Evolutionary conservation across 768 basidiomycete genomes (phyloP), one percentile per base, ranked within the genome.

Genomic region (Agrocybe pediades): DNA sequence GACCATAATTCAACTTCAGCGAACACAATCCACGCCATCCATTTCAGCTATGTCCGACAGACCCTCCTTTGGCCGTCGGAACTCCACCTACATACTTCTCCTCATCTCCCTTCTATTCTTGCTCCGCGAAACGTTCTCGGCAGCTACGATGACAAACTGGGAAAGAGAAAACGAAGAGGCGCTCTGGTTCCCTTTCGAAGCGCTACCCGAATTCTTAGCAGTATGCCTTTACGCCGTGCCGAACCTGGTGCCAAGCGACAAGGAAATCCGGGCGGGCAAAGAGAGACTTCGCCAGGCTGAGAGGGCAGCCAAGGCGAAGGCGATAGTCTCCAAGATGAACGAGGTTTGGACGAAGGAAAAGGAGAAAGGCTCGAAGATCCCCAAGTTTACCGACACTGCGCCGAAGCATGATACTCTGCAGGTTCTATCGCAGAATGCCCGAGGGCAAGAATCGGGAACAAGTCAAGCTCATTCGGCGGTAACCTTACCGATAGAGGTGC

Each of bases 121-220:
- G 4, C 52, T 75, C 2, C 68, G 74, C 17, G 72, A 77, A 51
- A 56, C 54, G 0, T 78, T 71, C 57, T 46, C 65, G n/a, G 62
- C 63, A 2, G 72, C 68, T 5, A 75, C 74, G 0, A 47, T 73
- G 2, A 53, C 49, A 16, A 56, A 72, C 40, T 23, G 51, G 2
- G 23, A 48, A 0, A 66, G 61, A 43, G 59, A 66, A 41, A 62
- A 63, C 17, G 58, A 68, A 13, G 77, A 78, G 52, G 63, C 54
- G 15, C 57, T 69, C 3, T 74, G 74, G 73, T 77, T 77, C 50
- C 74, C 76, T 0, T 57, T 78, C 8, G 61, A 69, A 6, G 71
- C 70, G 0, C 52, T 74, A 6, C 71, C 76, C 0, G 76, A 77
- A 54, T 51, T 75, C 13, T 49, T 76, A 7, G 66, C 68, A 1